These are phyloP conservation scores for Colletotrichum noveboracense DNA, from an alignment of 2,329 filamentous ascomycete species.

Conservation along the genomic window DNA sequence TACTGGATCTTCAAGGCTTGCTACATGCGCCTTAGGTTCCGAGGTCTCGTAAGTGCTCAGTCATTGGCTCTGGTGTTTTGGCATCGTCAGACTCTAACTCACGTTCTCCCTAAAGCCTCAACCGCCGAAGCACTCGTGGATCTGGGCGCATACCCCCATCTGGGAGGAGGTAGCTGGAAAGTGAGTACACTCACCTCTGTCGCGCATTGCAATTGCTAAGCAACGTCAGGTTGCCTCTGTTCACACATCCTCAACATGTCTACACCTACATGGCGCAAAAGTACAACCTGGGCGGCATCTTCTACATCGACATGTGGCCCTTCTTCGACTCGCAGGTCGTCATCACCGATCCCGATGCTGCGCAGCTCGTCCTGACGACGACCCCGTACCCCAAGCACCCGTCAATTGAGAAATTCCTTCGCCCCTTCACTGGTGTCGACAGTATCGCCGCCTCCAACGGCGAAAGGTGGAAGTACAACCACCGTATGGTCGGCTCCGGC, in stretches of 20 bases:
- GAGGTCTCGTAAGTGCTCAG: conserved; percentile 1
- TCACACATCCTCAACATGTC: conserved; percentile 27
- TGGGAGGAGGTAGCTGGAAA: conserved; percentile 18
- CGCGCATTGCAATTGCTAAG: neutral
- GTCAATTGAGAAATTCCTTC: conserved; percentile 24
- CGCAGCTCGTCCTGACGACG: conserved; percentile 27
- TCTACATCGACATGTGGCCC: conserved; percentile 36
- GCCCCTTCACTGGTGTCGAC: conserved; percentile 25
- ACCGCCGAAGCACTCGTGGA: conserved; percentile 23
- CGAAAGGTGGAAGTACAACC: conserved; percentile 31
- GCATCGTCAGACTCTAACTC: fast-evolving
- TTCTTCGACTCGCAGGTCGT: conserved; percentile 30
- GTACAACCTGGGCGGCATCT: conserved; percentile 31
- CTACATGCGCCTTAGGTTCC: conserved; percentile 5
- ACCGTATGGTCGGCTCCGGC: conserved; percentile 32
- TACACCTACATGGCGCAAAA: conserved; percentile 27
- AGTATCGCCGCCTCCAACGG: conserved; percentile 30
- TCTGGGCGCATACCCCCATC: conserved; percentile 26
- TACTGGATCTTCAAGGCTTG: conserved; percentile 15
- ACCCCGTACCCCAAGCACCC: conserved; percentile 24
- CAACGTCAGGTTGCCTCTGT: conserved; percentile 17
- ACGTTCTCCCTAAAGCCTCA: neutral
- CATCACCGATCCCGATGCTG: conserved; percentile 29
- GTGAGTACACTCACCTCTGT: neutral
- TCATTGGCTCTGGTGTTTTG: fast-evolving